Conservation (phyloP, 2,329 filamentous ascomycete species). For the Penicillium sp. region DNA sequence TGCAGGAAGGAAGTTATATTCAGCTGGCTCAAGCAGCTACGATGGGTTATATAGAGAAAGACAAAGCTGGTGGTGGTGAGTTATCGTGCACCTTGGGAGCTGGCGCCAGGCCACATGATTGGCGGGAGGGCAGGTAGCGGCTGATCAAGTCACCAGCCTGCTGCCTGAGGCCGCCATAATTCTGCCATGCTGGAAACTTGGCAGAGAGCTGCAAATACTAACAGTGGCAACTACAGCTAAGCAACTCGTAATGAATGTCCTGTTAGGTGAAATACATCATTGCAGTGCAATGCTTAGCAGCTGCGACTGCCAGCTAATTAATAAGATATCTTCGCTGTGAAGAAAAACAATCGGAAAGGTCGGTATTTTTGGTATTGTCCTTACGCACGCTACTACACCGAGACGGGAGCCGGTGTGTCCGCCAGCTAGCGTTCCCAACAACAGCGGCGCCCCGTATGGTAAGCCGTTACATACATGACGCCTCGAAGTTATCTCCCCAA, state of each 20-base stretch:
- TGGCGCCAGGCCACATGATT: not conserved
- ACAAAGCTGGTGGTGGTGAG: not conserved
- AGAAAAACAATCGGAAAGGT: not conserved
- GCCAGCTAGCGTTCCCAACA: conserved; percentile 19
- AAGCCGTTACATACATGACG: not conserved
- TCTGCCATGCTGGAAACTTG: not conserved
- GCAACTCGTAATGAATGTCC: not conserved
- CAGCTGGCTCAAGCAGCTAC: not conserved
- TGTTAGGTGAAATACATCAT: not conserved
- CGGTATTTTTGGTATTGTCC: conserved; percentile 9
- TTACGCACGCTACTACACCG: conserved; percentile 20
- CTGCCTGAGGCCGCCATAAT: not conserved
- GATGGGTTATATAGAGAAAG: not conserved
- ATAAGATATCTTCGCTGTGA: not conserved
- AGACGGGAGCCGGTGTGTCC: conserved; percentile 34
- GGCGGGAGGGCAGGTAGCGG: conserved; percentile 2
- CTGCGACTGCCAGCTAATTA: no score
- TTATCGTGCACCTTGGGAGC: not conserved
- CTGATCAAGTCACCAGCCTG: conserved; percentile 1
- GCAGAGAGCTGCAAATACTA: not conserved
- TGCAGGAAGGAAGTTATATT: not conserved
- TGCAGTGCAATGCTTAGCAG: not conserved
- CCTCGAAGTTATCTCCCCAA: conserved; percentile 3
- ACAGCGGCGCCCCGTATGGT: conserved; percentile 16
- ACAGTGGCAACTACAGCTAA: not conserved